Percentiles rank a stretch among this genome's conserved stretches.
Evolutionary conservation across 768 basidiomycete genomes (phyloP).

Genomic region (Pisolithus marmoratus): DNA sequence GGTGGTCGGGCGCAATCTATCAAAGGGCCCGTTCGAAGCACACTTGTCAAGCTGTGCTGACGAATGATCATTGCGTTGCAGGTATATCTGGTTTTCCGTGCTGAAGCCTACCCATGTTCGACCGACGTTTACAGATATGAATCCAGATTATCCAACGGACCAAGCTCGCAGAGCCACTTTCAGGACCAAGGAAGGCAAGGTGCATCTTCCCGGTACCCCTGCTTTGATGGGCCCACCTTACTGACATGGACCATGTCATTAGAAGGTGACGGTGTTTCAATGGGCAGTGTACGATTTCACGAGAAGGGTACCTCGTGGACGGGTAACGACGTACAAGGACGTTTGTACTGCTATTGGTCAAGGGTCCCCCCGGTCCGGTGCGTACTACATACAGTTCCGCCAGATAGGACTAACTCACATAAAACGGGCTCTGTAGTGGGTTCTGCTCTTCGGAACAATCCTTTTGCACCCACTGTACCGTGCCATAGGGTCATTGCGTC

Average conservation of each 20-base stretch:
- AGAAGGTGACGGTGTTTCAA: conserved; percentile 48
- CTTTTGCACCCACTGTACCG: conserved; percentile 61
- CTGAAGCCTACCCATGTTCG: no score
- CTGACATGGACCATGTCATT: conserved; percentile 1
- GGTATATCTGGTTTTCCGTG: no score
- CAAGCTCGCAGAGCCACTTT: neutral
- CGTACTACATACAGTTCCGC: conserved; percentile 8
- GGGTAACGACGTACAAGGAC: conserved; percentile 53
- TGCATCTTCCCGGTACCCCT: neutral
- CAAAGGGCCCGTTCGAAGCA: no score
- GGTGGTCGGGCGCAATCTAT: no score
- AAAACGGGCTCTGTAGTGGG: conserved; percentile 40
- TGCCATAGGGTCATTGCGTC: conserved; percentile 69
- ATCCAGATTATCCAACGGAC: neutral
- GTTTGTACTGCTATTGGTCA: conserved; percentile 42
- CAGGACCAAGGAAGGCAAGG: neutral
- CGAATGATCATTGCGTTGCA: no score
- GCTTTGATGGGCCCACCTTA: no score
- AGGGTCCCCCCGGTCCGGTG: conserved; percentile 61
- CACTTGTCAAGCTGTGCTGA: no score
- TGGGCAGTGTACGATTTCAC: conserved; percentile 59
- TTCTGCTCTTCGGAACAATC: conserved; percentile 55
- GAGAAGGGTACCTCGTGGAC: conserved; percentile 43
- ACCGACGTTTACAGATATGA: no score
- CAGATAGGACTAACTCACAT: neutral